These are phyloP conservation scores for Amanita rubescens DNA, from an alignment of 768 basidiomycete species.

Conservation along the genomic window DNA sequence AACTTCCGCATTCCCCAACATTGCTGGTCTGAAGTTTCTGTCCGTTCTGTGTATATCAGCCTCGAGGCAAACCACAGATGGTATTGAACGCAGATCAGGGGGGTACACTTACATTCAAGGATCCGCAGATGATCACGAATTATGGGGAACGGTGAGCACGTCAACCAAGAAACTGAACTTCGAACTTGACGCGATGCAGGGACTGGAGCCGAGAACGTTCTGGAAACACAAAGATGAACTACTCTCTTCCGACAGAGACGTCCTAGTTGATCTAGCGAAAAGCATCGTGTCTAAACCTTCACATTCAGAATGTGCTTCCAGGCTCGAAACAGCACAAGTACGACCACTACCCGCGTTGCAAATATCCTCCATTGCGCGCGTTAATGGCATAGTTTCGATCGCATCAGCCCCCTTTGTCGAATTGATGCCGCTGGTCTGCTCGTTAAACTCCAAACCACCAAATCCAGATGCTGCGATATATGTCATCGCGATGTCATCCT, in stretches of 20 bases:
- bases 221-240: conserved; percentile 53
- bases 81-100: conserved; percentile 49
- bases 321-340: no score
- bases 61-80: conserved; percentile 59
- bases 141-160: conserved; percentile 65
- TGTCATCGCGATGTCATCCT: not conserved
- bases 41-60: conserved; percentile 40
- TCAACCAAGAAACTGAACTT: conserved; percentile 3
- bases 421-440: not conserved
- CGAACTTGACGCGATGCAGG: conserved; percentile 33
- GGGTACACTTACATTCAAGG: conserved; percentile 90
- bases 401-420: not conserved
- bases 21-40: not conserved
- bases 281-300: not conserved
- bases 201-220: conserved; percentile 66
- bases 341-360: not conserved
- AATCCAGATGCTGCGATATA: not conserved
- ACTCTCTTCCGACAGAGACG: conserved; percentile 19
- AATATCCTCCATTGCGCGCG: not conserved
- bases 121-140: conserved; percentile 91
- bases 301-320: not conserved
- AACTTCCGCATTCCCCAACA: conserved; percentile 24
- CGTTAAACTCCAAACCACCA: not conserved
- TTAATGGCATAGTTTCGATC: not conserved
- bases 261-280: not conserved